A percentile compares a stretch with the other conserved stretches of the same genome.
phyloP scores from a whole-genome alignment of 495 filamentous ascomycete genomes.

The Aspergillus bertholletiae region DNA sequence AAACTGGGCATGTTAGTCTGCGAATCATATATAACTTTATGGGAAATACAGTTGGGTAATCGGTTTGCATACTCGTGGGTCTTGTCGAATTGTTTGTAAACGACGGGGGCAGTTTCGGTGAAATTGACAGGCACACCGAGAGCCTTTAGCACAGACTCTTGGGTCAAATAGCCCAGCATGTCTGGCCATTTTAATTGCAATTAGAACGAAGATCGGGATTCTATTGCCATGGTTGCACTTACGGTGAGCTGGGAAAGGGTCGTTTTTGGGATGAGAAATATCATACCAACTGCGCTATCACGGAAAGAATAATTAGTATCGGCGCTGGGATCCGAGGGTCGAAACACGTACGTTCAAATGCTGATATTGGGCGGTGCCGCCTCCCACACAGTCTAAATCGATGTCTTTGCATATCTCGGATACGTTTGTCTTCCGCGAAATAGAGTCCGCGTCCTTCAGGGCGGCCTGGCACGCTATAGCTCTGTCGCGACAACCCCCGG shows the following conservation, averaged over 20 bases:
- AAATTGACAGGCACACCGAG: conserved; percentile 59
- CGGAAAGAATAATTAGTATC: neutral
- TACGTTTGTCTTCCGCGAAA: neutral
- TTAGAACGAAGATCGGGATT: neutral
- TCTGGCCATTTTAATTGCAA: neutral
- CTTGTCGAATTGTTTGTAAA: conserved; percentile 40
- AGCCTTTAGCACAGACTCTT: conserved; percentile 47
- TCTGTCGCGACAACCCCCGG: conserved; percentile 53
- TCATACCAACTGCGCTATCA: conserved; percentile 50
- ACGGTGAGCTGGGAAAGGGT: conserved; percentile 55
- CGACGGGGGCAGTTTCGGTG: conserved; percentile 40
- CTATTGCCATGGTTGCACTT: neutral
- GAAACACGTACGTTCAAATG: neutral
- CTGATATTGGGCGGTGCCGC: neutral
- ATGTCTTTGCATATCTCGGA: neutral
- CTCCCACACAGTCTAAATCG: neutral
- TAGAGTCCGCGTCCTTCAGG: conserved; percentile 11
- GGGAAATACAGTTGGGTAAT: conserved; percentile 7
- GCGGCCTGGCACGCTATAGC: conserved; percentile 37
- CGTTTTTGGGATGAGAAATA: conserved; percentile 37
- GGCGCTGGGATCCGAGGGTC: neutral
- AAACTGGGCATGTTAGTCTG: neutral
- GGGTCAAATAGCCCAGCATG: conserved; percentile 57
- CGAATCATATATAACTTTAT: too few species aligned
- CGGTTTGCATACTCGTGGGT: conserved; percentile 30